Percentiles rank a stretch among this genome's conserved stretches.
phyloP scores from a whole-genome alignment of 2,329 filamentous ascomycete genomes.

The Parafenestella ontariensis region DNA sequence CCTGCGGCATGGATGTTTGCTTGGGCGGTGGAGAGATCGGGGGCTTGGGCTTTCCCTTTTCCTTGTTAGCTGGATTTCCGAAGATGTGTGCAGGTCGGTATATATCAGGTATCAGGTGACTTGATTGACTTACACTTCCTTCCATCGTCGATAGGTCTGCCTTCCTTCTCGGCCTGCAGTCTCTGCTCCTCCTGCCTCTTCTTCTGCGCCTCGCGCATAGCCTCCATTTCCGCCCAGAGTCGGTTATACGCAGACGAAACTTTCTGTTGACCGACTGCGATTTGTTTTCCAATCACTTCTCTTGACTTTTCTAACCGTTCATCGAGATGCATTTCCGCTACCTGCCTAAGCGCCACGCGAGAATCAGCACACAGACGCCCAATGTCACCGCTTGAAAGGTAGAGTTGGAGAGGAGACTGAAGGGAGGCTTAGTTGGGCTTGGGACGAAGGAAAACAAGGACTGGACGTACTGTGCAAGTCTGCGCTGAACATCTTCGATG shows the following conservation, averaged over 20 bases:
- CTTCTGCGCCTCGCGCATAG: conserved; percentile 75
- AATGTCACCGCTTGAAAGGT: conserved; percentile 38
- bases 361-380: conserved; percentile 45
- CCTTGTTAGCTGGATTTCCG: conserved; percentile 10
- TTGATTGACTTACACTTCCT: conserved; percentile 40
- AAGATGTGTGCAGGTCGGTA: too few relatives aligned
- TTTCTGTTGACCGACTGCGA: conserved; percentile 88
- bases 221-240: conserved; percentile 89
- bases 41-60: conserved; percentile 40
- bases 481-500: conserved; percentile 91
- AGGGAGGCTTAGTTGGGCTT: conserved; percentile 33
- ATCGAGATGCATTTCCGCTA: conserved; percentile 91
- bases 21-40: conserved; percentile 63
- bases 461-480: conserved; percentile 70
- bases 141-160: conserved; percentile 14
- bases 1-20: conserved; percentile 61
- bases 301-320: conserved; percentile 83
- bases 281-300: conserved; percentile 85
- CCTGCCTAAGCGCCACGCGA: conserved; percentile 63
- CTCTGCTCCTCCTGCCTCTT: conserved; percentile 66
- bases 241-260: conserved; percentile 86
- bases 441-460: conserved; percentile 13
- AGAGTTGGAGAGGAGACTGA: conserved; percentile 39
- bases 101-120: too few relatives aligned
- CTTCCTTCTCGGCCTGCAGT: conserved; percentile 46